These are phyloP conservation scores for Sporobolomyces pararoseus DNA, from an alignment of 768 basidiomycete genomes.

Conservation along the genomic window DNA sequence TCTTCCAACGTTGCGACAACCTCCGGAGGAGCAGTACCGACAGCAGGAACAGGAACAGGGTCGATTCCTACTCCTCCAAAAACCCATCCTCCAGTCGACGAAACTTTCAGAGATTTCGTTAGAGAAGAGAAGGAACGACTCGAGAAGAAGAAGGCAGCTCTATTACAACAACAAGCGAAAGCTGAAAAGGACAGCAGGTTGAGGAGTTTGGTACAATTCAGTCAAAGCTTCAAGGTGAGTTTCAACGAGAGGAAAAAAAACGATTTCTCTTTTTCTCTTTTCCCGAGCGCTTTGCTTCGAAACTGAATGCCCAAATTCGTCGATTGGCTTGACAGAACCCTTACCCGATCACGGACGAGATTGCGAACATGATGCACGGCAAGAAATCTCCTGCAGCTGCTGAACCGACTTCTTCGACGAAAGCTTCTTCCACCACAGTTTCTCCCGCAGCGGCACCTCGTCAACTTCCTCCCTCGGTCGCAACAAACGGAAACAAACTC, in stretches of 20 bases:
- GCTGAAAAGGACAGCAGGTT: conserved; percentile 91
- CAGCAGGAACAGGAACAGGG: too few species aligned
- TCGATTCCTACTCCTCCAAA: conserved; percentile 7
- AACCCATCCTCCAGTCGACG: conserved; percentile 59
- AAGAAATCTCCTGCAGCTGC: conserved; percentile 60
- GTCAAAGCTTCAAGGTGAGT: conserved; percentile 85
- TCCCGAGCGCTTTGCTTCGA: too few species aligned
- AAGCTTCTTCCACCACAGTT: conserved; percentile 26
- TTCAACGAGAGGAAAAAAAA: neutral
- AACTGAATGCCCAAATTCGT: neutral
- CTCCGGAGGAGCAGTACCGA: neutral
- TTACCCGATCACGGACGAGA: conserved; percentile 77
- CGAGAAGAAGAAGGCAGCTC: conserved; percentile 80
- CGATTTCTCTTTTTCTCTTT: too few species aligned
- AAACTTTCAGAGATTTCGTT: conserved; percentile 88
- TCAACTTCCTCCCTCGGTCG: conserved; percentile 22
- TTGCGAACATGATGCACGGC: conserved; percentile 76
- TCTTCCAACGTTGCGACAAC: conserved; percentile 15
- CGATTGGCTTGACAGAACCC: conserved; percentile 67
- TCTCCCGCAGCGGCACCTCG: conserved; percentile 25
- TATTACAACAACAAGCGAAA: conserved; percentile 59
- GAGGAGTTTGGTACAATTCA: conserved; percentile 89
- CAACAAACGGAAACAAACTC: conserved; percentile 16
- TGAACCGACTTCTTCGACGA: conserved; percentile 46
- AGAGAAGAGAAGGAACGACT: conserved; percentile 83